These are phyloP conservation scores for Eremothecium cymbalariae DNA, from an alignment of 1,139 yeast genomes.

Conservation along the genomic window DNA sequence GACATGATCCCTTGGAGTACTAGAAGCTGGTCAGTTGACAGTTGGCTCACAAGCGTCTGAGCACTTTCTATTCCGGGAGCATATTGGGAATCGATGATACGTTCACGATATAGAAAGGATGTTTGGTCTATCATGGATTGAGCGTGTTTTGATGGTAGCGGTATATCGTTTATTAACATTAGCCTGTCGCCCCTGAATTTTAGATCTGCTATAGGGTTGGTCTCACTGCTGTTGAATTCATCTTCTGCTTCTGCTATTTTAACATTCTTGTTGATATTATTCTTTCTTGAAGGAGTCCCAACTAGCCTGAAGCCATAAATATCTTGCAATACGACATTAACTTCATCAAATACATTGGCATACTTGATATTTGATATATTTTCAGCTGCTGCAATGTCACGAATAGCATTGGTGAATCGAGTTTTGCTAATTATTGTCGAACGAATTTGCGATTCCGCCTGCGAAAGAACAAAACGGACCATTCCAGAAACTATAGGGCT, in stretches of 20 bases:
- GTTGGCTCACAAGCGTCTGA: conserved; percentile 13
- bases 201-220: not conserved
- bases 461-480: conserved; percentile 6
- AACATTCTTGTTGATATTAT: not conserved
- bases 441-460: conserved; percentile 13
- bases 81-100: conserved; percentile 9
- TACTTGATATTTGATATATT: conserved; percentile 15
- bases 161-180: conserved; percentile 19
- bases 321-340: conserved; percentile 18
- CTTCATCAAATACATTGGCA: conserved; percentile 11
- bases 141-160: conserved; percentile 12
- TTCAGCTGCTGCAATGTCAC: conserved; percentile 18
- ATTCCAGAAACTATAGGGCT: conserved; percentile 1
- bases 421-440: conserved; percentile 19
- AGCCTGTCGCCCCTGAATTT: conserved; percentile 18
- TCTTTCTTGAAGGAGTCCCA: conserved; percentile 15
- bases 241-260: conserved; percentile 2
- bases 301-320: conserved; percentile 23
- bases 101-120: conserved; percentile 12
- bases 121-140: conserved; percentile 16
- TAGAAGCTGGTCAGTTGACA: conserved; percentile 17
- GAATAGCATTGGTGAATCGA: conserved; percentile 16
- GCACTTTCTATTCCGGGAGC: conserved; percentile 20
- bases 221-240: conserved; percentile 6
- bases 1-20: conserved; percentile 22